A percentile compares a stretch with the other conserved stretches of the same genome.
These are phyloP conservation scores for Sesbania bispinosa DNA, from an alignment of 306 rosid genomes.

Conservation along the genomic window DNA sequence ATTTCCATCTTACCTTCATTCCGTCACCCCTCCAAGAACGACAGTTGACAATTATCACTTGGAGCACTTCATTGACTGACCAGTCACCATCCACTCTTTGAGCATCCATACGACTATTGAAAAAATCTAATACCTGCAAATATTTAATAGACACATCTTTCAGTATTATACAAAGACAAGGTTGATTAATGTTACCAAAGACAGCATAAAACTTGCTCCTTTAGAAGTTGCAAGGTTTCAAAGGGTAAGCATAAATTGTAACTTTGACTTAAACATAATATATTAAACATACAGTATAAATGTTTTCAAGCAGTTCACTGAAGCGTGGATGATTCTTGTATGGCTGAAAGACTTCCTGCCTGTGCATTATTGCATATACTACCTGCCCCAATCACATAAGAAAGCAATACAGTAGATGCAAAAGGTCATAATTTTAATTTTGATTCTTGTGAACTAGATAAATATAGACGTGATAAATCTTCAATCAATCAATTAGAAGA, in stretches of 20 bases:
- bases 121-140: constrained; percentile 89
- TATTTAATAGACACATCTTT: constrained; percentile 11
- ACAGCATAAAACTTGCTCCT: constrained; percentile 6
- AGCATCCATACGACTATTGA: constrained; percentile 96
- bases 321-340: constrained; percentile 95
- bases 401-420: neutral
- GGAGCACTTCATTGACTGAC: constrained; percentile 91
- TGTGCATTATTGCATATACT: constrained; percentile 91
- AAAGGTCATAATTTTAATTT: neutral
- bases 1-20: constrained; percentile 69
- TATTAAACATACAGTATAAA: constrained; percentile 65
- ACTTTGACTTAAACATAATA: neutral
- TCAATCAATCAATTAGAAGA: constrained; percentile 16
- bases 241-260: neutral
- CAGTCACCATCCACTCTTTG: constrained; percentile 77
- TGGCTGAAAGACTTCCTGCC: constrained; percentile 98
- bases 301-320: constrained; percentile 89
- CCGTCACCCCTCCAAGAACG: constrained; percentile 99
- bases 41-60: constrained; percentile 80
- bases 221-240: constrained; percentile 16
- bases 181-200: neutral
- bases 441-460: constrained; percentile 13
- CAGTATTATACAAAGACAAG: neutral
- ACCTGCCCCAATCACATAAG: constrained; percentile 55
- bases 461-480: constrained; percentile 4